Base-by-base conservation (phyloP, 1,284 basidiomycete genomes). In the Pisolithus thermaeus region DNA sequence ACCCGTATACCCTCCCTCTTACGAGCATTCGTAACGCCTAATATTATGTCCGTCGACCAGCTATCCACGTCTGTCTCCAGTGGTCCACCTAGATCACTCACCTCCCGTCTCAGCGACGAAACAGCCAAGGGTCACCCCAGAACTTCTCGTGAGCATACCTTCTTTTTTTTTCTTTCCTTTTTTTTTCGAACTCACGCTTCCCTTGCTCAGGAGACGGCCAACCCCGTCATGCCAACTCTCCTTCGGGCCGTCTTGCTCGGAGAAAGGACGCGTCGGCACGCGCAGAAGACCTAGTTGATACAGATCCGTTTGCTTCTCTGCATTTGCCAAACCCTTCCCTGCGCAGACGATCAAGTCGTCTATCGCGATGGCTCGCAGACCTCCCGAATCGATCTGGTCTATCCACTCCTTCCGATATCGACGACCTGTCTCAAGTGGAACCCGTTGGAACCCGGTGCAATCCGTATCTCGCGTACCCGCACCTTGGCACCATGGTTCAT, bases 341-440 rank as follows among this genome's bases (percentile, higher is more conserved):
- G 50, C 64, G 64, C 14, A 71, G 71, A 50, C 78, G 79, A 45
- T 79, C 82, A 11, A 84, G 81, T 63, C 75, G 79, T 62, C 72
- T 87, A 51, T 75, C 83, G 58, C 79, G 76, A 53, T 88, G 86
- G 86, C 79, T 88, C 46, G 70, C 75, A 41, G 83, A 87, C 44
- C 81, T 86, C 62, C 80, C 79, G 55, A 54, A 58, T 43, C 59
- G 59, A 52, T 37, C 60, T 42, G 35, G 50, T 52, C 23, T 49
- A 52, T 50, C 42, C 50, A 60, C 45, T 20, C 47, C 27, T 16
- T 44, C 47, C 7, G 62, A 60, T 42, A 16, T 47, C 25, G 16
- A 59, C 6, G 65, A 67, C 56, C 52, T 61, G 35, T 54, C 59
- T 2, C 55, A 63, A 37, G 56, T 59, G 25, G 59, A 66, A 36